Conservation (phyloP, 331 rosid species). For the Spiraea crenata region DNA sequence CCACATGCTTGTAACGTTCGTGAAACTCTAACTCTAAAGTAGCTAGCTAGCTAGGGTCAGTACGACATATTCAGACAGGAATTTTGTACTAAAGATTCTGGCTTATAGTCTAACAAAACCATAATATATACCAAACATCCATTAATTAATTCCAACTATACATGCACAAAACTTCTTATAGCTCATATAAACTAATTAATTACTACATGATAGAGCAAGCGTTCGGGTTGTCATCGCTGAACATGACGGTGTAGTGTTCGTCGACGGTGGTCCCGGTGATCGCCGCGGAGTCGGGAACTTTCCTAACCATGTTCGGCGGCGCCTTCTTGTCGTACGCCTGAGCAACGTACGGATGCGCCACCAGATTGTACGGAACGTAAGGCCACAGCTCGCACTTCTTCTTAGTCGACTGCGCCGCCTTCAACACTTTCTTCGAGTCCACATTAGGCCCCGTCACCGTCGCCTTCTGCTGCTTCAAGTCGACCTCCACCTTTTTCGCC, state of each 20-base stretch:
- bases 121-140: too few species aligned
- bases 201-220: conserved; percentile 78
- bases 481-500: conserved; percentile 82
- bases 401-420: conserved; percentile 87
- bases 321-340: conserved; percentile 93
- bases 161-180: neutral
- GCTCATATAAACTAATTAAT: neutral
- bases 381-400: conserved; percentile 98
- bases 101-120: too few species aligned
- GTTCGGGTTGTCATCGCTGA: conserved; percentile 91
- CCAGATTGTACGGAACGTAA: conserved; percentile 73
- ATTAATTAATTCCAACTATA: neutral
- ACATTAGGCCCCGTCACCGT: conserved; percentile 75
- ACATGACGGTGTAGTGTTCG: conserved; percentile 47
- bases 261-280: conserved; percentile 57
- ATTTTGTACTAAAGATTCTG: too few species aligned
- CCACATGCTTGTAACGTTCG: too few species aligned
- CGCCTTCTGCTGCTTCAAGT: conserved; percentile 89
- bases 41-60: too few species aligned
- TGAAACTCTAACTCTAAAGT: too few species aligned
- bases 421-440: conserved; percentile 89
- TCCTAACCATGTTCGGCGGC: conserved; percentile 92
- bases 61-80: too few species aligned
- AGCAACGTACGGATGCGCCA: conserved; percentile 75
- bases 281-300: conserved; percentile 52